A percentile compares a stretch with the other conserved stretches of the same genome.
Evolutionary conservation across 1,139 yeast species (phyloP).

Genomic region (Lodderomyces orthopsilosis): DNA sequence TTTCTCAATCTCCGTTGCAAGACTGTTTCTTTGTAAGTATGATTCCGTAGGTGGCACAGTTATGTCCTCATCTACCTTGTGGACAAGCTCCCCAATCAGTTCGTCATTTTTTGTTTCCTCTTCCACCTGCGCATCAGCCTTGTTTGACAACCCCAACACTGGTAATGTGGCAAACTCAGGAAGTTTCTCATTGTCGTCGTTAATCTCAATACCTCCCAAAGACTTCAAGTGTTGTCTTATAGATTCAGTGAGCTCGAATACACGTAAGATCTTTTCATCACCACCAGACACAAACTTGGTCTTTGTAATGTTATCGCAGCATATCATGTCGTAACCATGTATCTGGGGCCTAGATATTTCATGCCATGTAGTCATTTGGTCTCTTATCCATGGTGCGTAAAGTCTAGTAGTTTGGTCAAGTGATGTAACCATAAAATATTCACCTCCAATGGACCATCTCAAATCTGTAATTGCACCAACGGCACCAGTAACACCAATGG

Average conservation of each 20-base stretch:
- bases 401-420: slow-evolving; percentile 92
- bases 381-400: slow-evolving; percentile 58
- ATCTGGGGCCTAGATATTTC: slow-evolving; percentile 97
- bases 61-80: slow-evolving; percentile 47
- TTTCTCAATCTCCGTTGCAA: slow-evolving; percentile 95
- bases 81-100: slow-evolving; percentile 29
- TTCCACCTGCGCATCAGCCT: slow-evolving; percentile 59
- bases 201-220: slow-evolving; percentile 47
- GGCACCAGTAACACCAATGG: slow-evolving; percentile 73
- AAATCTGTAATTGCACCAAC: slow-evolving; percentile 72
- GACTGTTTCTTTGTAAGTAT: slow-evolving; percentile 82
- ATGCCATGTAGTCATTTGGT: slow-evolving; percentile 56
- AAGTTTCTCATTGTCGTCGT: slow-evolving; percentile 25
- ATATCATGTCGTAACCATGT: slow-evolving; percentile 96
- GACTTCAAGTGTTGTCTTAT: slow-evolving; percentile 61
- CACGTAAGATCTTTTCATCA: slow-evolving; percentile 89
- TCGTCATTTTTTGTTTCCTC: slow-evolving; percentile 37
- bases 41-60: slow-evolving; percentile 78
- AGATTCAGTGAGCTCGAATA: slow-evolving; percentile 85
- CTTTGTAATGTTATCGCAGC: slow-evolving; percentile 61
- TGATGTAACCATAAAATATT: slow-evolving; percentile 70
- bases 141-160: slow-evolving; percentile 90
- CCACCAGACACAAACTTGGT: slow-evolving; percentile 87
- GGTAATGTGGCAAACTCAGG: slow-evolving; percentile 90
- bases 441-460: slow-evolving; percentile 71